Evolutionary conservation across 1,139 yeast genomes (phyloP).

Genomic region (Ogataea hybrid): DNA sequence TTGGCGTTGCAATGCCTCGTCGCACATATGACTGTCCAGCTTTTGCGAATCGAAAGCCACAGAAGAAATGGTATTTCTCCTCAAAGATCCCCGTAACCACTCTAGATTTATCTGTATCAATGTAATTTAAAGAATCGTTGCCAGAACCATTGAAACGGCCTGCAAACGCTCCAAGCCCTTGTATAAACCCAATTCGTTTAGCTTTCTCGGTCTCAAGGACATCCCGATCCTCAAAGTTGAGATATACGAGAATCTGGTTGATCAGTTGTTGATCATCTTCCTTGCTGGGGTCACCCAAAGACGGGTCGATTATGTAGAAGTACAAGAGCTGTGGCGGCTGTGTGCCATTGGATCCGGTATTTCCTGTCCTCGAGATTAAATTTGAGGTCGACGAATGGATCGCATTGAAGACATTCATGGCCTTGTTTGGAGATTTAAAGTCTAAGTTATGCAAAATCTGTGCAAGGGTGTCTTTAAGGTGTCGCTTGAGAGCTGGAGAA

Average conservation of each 20-base stretch:
- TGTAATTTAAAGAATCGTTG: conserved; percentile 11
- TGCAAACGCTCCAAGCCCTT: conserved; percentile 29
- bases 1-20: conserved; percentile 29
- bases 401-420: conserved; percentile 21
- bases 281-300: conserved; percentile 7
- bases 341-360: no score
- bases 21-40: conserved; percentile 11
- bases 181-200: conserved; percentile 28
- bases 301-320: conserved; percentile 21
- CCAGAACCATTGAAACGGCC: conserved; percentile 18
- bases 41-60: conserved; percentile 24
- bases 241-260: conserved; percentile 22
- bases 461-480: conserved; percentile 1
- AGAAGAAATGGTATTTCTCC: conserved; percentile 23
- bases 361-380: conserved; percentile 6
- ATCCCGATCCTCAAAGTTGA: conserved; percentile 21
- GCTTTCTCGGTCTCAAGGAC: conserved; percentile 24
- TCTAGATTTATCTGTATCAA: conserved; percentile 32
- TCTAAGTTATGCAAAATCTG: background rate
- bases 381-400: conserved; percentile 18
- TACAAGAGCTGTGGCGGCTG: conserved; percentile 19
- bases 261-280: conserved; percentile 20
- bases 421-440: background rate
- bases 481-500: no score
- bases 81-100: conserved; percentile 26